These are phyloP conservation scores for Diaporthe australafricana DNA, from an alignment of 2,329 filamentous ascomycete genomes.

Conservation along the genomic window DNA sequence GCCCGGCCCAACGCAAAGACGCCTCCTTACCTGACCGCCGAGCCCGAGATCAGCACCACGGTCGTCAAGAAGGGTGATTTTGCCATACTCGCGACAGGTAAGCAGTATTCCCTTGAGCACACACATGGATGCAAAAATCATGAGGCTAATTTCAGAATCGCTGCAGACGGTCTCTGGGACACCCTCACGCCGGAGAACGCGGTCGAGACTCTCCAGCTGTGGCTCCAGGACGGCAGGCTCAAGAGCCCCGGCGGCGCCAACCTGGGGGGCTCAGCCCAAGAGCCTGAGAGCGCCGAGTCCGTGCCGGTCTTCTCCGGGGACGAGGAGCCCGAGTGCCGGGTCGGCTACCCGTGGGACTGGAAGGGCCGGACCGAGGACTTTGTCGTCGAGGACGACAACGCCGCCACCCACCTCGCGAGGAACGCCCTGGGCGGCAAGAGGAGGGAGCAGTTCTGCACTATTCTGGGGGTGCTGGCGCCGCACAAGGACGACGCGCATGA, in stretches of 20 bases:
- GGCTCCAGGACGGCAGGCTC: slow-evolving; percentile 14
- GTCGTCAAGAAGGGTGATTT: slow-evolving; percentile 64
- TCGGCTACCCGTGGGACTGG: slow-evolving; percentile 9
- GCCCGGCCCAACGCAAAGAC: slow-evolving; percentile 60
- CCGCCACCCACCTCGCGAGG: slow-evolving; percentile 82
- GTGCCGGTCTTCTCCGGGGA: not conserved
- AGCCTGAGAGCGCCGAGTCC: not conserved
- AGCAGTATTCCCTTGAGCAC: not conserved
- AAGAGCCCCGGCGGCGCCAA: not conserved
- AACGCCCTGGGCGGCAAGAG: slow-evolving; percentile 85
- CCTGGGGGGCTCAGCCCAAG: not conserved
- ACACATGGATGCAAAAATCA: not conserved
- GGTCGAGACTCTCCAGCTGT: slow-evolving; percentile 53
- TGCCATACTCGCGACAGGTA: slow-evolving; percentile 68
- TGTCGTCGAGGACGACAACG: slow-evolving; percentile 83
- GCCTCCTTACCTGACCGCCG: slow-evolving; percentile 76
- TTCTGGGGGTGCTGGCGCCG: slow-evolving; percentile 78
- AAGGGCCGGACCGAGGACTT: slow-evolving; percentile 63
- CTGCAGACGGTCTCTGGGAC: slow-evolving; percentile 73
- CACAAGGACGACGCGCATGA: slow-evolving; percentile 75
- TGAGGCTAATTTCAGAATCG: not conserved
- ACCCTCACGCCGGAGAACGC: slow-evolving; percentile 67
- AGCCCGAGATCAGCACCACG: slow-evolving; percentile 72
- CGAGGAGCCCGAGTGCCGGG: slow-evolving; percentile 1
- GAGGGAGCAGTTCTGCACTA: slow-evolving; percentile 77